Conservation (phyloP, 108 stramenopile genomes). For the Cyclotella sp. region DNA sequence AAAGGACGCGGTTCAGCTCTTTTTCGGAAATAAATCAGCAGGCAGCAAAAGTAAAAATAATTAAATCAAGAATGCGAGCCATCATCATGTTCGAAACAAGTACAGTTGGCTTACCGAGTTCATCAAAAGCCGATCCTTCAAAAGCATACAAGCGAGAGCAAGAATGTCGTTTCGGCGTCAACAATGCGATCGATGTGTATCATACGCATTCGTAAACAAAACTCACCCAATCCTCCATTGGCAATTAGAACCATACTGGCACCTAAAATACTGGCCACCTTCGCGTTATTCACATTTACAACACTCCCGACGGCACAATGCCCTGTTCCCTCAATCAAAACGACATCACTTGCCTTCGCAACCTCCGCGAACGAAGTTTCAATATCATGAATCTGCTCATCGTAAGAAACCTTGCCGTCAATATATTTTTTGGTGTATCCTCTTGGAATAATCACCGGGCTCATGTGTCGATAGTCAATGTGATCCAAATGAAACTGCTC, state of each 20-base stretch:
- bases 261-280: constrained; percentile 89
- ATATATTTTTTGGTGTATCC: constrained; percentile 93
- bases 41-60: not conserved
- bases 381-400: constrained; percentile 69
- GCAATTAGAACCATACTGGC: constrained; percentile 90
- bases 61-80: not conserved
- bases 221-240: constrained; percentile 92
- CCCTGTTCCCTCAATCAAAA: constrained; percentile 95
- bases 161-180: not conserved
- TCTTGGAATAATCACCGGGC: constrained; percentile 93
- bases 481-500: constrained; percentile 91
- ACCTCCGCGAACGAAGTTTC: constrained; percentile 68
- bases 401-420: constrained; percentile 79
- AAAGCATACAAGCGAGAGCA: not conserved
- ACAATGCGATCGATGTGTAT: not conserved
- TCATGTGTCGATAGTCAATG: constrained; percentile 91
- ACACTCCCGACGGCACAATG: constrained; percentile 97
- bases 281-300: constrained; percentile 93
- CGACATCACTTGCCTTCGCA: constrained; percentile 58
- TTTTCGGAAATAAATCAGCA: not conserved
- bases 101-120: constrained; percentile 60
- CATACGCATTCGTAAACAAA: not conserved
- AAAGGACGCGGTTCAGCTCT: constrained; percentile 90
- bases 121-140: constrained; percentile 89
- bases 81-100: not conserved